Base-by-base conservation (phyloP, 768 basidiomycete genomes). In the Mycena vulgaris region DNA sequence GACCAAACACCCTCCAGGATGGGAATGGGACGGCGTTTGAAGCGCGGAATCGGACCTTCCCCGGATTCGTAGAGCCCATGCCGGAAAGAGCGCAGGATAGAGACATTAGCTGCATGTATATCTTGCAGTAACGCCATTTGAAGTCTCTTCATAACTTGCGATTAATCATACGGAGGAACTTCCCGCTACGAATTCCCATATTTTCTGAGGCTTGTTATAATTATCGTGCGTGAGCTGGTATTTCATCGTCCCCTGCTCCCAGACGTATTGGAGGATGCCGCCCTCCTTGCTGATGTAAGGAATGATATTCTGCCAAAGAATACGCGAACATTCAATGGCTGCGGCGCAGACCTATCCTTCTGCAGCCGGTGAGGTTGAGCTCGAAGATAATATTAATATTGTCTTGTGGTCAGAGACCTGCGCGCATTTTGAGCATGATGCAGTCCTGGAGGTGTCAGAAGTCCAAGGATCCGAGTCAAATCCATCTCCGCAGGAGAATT, bases 11-110 rank as follows among this genome's bases (percentile, higher is more conserved):
- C n/a, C n/a, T n/a, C 42, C 42, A 11, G 75, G 83, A 89, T 76
- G 78, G 77, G 25, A 77, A 76, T 55, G 69, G 51, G 63, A 37
- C 63, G 11, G 74, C 8, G 66, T 1, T 56, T 33, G 72, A 78
- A 31, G 59, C 72, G 25, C 70, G 75, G 7, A 80, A 82, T 2
- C 91, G 90, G 91, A 77, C 78, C 8, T 89, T 92, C 75, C 84
- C 90, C 47, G 91, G 91, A 17, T 90, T 89, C 74, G 85, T 92
- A 10, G 90, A 92, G 66, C 90, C 90, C 2, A 88, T 87, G 86
- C 91, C 91, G 87, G 88, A 87, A 69, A 86, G 89, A 75, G 91
- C 90, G 17, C 85, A 21, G 88, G 89, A 6, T 92, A 90, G 90
- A 83, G 81, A 74, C 90, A 91, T 79, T 81, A 69, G 51, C 17